Evolutionary conservation across 73 alveolate genomes (phyloP).

Genomic region (Paramecium sonneborni): DNA sequence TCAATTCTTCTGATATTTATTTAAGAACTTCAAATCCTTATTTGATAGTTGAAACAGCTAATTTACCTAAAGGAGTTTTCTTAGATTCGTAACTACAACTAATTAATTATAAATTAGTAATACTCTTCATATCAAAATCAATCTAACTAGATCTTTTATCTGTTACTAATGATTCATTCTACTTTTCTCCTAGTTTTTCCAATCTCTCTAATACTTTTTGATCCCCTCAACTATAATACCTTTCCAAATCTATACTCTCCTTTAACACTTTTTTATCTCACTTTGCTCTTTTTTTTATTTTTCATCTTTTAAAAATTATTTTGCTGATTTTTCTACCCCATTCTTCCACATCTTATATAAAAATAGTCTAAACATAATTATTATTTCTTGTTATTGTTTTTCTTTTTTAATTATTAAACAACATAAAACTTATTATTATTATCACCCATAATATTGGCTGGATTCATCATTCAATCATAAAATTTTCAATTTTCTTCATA

Average conservation of each 20-base stretch:
- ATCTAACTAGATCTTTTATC: slow-evolving; percentile 65
- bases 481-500: slow-evolving; percentile 1
- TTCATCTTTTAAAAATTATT: background rate
- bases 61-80: slow-evolving; percentile 87
- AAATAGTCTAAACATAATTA: background rate
- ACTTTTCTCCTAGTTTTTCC: slow-evolving; percentile 24
- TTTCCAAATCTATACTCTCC: slow-evolving; percentile 64
- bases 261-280: slow-evolving; percentile 21
- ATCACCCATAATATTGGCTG: slow-evolving; percentile 34
- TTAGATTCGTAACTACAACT: slow-evolving; percentile 84
- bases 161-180: background rate
- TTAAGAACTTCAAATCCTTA: slow-evolving; percentile 77
- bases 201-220: background rate
- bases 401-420: slow-evolving; percentile 28
- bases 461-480: slow-evolving; percentile 56
- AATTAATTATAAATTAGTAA: slow-evolving; percentile 59
- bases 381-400: background rate
- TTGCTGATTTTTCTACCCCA: slow-evolving; percentile 48
- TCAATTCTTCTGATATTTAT: slow-evolving; percentile 75
- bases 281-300: background rate
- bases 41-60: slow-evolving; percentile 71
- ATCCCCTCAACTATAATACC: slow-evolving; percentile 41
- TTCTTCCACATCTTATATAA: slow-evolving; percentile 63
- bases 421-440: slow-evolving; percentile 65
- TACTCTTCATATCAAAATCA: slow-evolving; percentile 76